Percentiles rank a stretch among this genome's conserved stretches.
Conservation (phyloP, 805 yeast species). For the Lipomyces kockii region DNA sequence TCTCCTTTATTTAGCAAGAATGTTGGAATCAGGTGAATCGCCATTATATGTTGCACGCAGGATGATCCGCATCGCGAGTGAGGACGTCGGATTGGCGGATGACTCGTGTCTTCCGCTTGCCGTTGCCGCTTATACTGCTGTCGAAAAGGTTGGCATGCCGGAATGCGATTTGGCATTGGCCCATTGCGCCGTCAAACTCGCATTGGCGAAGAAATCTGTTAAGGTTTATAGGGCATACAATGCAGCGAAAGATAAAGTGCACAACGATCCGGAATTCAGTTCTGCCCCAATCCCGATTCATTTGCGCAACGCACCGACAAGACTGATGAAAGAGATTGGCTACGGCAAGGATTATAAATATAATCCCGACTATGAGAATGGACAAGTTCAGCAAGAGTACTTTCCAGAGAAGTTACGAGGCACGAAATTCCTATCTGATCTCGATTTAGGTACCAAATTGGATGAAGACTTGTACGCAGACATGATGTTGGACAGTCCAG, state of each 20-base stretch:
- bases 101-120: conserved; percentile 86
- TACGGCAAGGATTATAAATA: conserved; percentile 86
- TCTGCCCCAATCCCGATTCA: conserved; percentile 69
- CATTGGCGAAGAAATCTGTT: conserved; percentile 83
- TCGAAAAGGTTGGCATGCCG: conserved; percentile 90
- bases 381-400: conserved; percentile 73
- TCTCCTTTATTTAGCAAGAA: conserved; percentile 78
- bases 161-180: conserved; percentile 89
- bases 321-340: conserved; percentile 84
- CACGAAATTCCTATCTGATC: conserved; percentile 56
- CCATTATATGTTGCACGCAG: conserved; percentile 87
- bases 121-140: conserved; percentile 80
- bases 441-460: conserved; percentile 37
- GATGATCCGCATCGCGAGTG: conserved; percentile 93
- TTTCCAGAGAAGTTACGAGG: conserved; percentile 66
- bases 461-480: conserved; percentile 25
- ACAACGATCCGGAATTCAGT: conserved; percentile 58
- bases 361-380: conserved; percentile 78
- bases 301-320: conserved; percentile 92
- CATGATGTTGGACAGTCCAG: not conserved
- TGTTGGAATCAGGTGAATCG: conserved; percentile 93
- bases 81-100: conserved; percentile 88
- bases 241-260: conserved; percentile 61
- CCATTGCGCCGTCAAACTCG: conserved; percentile 90
- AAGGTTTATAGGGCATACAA: conserved; percentile 83